phyloP scores from a whole-genome alignment of 129 eudicot species.

The Centella asiatica region DNA sequence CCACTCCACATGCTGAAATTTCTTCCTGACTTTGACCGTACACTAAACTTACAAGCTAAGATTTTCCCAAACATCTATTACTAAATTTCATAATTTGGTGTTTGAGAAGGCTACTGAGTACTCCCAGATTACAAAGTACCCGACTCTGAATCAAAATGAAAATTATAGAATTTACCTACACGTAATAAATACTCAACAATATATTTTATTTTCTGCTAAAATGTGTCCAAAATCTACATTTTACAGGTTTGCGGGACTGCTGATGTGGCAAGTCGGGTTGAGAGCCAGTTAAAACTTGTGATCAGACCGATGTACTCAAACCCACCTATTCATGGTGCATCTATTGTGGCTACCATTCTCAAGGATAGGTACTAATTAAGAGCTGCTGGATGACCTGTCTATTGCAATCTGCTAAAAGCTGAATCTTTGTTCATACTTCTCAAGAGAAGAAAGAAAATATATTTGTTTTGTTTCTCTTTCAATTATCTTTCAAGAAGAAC shows the following conservation, averaged over 20 bases:
- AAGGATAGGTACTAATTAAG: slow-evolving; percentile 51
- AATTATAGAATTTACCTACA: neutral
- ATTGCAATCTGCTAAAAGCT: neutral
- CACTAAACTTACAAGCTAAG: neutral
- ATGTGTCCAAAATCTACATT: neutral
- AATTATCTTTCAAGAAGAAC: no score
- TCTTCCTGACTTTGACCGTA: no score
- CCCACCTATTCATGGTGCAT: slow-evolving; percentile 95
- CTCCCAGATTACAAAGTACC: neutral
- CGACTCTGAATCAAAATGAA: neutral
- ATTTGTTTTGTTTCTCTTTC: no score
- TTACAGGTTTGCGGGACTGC: slow-evolving; percentile 73
- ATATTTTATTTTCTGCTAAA: neutral
- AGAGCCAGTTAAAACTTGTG: slow-evolving; percentile 90
- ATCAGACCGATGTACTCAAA: slow-evolving; percentile 92
- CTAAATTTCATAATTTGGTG: neutral
- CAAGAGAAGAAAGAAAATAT: neutral
- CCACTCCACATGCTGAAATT: no score
- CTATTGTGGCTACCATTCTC: slow-evolving; percentile 80
- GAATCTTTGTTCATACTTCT: neutral
- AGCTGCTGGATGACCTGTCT: neutral
- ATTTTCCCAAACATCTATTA: neutral
- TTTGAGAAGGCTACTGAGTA: neutral
- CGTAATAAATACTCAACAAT: neutral
- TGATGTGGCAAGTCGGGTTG: slow-evolving; percentile 85